Evolutionary conservation across 2,329 filamentous ascomycete genomes (phyloP).

Genomic region (Keithomyces neogunnii): DNA sequence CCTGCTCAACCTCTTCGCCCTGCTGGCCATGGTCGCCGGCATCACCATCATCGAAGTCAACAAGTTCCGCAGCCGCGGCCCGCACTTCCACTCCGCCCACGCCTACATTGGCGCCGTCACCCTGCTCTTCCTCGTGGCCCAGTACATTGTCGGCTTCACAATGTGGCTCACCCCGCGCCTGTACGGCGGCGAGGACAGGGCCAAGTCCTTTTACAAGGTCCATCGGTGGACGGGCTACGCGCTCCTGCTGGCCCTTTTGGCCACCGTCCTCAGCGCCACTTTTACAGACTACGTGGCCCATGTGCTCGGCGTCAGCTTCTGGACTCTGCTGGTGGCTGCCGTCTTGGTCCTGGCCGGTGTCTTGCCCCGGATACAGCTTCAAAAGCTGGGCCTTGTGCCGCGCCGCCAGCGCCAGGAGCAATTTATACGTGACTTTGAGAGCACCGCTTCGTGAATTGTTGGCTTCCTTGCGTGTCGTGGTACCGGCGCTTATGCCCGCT

Average conservation of each 20-base stretch:
- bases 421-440: background rate
- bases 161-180: slow-evolving; percentile 69
- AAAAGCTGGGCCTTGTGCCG: slow-evolving; percentile 42
- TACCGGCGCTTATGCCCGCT: too few species aligned
- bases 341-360: slow-evolving; percentile 63
- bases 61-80: slow-evolving; percentile 59
- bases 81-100: slow-evolving; percentile 74
- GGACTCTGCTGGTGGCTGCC: slow-evolving; percentile 61
- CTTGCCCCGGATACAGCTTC: slow-evolving; percentile 69
- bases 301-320: slow-evolving; percentile 63
- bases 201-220: slow-evolving; percentile 83
- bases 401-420: background rate
- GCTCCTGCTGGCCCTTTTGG: slow-evolving; percentile 60
- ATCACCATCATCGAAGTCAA: slow-evolving; percentile 72
- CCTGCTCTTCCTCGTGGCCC: slow-evolving; percentile 59
- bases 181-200: slow-evolving; percentile 71
- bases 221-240: slow-evolving; percentile 73
- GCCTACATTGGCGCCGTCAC: slow-evolving; percentile 75
- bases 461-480: background rate
- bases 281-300: slow-evolving; percentile 66
- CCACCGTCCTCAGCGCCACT: slow-evolving; percentile 66
- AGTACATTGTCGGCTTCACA: slow-evolving; percentile 72
- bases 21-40: slow-evolving; percentile 54
- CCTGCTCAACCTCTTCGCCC: slow-evolving; percentile 56
- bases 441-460: background rate